A percentile compares a stretch with the other conserved stretches of the same genome.
Conservation (phyloP, 2,329 filamentous ascomycete species). For the Sporothrix variecibatus region DNA sequence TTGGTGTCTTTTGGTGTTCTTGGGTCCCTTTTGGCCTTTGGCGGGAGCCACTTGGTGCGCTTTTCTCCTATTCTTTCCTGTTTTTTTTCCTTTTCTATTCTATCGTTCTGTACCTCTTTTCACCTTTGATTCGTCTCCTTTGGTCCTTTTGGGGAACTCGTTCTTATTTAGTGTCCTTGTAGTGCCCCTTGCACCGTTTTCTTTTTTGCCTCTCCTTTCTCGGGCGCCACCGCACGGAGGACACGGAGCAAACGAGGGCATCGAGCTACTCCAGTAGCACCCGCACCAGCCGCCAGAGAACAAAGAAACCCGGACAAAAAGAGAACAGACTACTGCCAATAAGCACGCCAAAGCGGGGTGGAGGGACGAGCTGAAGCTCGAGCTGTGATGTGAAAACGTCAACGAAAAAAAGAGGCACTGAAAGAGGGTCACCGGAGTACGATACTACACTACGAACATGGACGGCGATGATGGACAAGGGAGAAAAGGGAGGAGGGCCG, state of each 20-base stretch:
- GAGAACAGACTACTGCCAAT: slow-evolving; percentile 7
- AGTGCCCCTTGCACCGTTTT: background rate
- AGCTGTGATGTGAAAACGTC: background rate
- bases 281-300: slow-evolving; percentile 20
- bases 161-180: background rate
- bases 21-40: background rate
- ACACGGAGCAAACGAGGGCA: background rate
- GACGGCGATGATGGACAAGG: background rate
- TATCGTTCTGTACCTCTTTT: background rate
- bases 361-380: background rate
- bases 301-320: slow-evolving; percentile 8
- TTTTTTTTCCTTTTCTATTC: background rate
- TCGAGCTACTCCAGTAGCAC: background rate
- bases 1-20: background rate
- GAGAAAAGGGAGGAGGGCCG: background rate
- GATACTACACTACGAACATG: background rate
- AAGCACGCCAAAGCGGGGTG: slow-evolving; percentile 9
- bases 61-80: background rate
- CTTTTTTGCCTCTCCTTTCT: background rate
- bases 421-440: background rate
- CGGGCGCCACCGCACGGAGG: slow-evolving; percentile 17
- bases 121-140: background rate
- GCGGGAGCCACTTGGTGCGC: background rate
- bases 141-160: background rate
- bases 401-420: background rate